Evolutionary conservation across 305 asterid species (phyloP), one percentile per base, ranked within the genome.

Genomic region (Striga hermonthica): DNA sequence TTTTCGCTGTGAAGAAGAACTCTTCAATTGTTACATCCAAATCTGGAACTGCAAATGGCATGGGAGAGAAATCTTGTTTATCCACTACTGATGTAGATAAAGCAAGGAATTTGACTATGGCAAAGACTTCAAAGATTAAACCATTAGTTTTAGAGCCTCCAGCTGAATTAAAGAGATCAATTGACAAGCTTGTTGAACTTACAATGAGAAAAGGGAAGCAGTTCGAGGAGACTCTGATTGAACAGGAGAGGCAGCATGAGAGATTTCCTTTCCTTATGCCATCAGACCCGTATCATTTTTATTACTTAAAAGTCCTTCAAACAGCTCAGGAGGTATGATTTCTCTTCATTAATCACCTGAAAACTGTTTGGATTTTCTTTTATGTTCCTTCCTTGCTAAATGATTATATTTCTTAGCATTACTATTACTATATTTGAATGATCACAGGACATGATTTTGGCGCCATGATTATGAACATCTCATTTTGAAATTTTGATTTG

Each of bases 191-290:
- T 67, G 94, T 87, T 69, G 94, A 92, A 66, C 85, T 84, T 77
- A 79, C 90, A 39, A 40, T 75, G 67, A 84, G 84, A 77, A 86
- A 92, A 58, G 96, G 97, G 67, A 84, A 80, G 78, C 89, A 83
- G 76, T 92, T 92, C 81, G 98, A 87, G 79, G 77, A 83, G 40
- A 73, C 91, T 60, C 82, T 92, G 59, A 73, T 86, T 57, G 97
- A 92, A 70, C 96, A 90, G 73, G 96, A 90, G 65, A 62, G 73
- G 44, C 76, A 82, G 73, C 88, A 78, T 9, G 87, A 81, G 68
- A 78, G 86, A 73, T 92, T 92, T 75, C 80, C 96, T 9, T 92
- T 92, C 79, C 98, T 92, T 70, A 81, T 83, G 12, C 89, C 90
- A 39, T 80, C 94, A 60, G 77, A 87, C 75, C 89, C 75, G 76